A percentile compares a stretch with the other conserved stretches of the same genome.
Conservation (phyloP, 2,329 filamentous ascomycete species). For the Ramularia endophylla region DNA sequence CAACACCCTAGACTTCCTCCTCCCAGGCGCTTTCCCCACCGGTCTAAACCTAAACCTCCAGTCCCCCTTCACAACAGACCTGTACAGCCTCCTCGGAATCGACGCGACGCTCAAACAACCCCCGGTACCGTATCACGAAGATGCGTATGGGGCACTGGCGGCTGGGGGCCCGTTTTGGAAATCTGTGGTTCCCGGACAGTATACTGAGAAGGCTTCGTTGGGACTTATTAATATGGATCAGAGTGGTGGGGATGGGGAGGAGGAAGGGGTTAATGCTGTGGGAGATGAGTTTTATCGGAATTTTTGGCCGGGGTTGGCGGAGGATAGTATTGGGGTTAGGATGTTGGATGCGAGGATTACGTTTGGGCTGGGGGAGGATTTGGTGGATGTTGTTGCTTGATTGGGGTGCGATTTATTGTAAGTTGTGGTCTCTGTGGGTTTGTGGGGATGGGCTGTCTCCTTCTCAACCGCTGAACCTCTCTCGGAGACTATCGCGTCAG, state of each 20-base stretch:
- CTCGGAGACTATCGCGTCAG: too few relatives aligned
- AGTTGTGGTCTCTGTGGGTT: too few relatives aligned
- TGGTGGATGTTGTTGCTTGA: not conserved
- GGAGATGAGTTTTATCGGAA: conserved; percentile 1
- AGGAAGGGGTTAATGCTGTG: not conserved
- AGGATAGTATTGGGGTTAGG: not conserved
- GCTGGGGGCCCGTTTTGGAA: conserved; percentile 1
- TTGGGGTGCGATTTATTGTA: too few relatives aligned
- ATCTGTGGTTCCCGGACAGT: conserved; percentile 1
- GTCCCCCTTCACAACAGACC: not conserved
- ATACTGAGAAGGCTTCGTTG: not conserved
- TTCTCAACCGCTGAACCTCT: too few relatives aligned
- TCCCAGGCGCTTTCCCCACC: not conserved
- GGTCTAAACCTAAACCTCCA: conserved; percentile 7
- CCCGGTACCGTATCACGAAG: conserved; percentile 2
- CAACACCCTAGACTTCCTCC: conserved; percentile 8
- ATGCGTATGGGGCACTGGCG: conserved; percentile 4
- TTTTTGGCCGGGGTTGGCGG: conserved; percentile 1
- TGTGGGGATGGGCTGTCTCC: too few relatives aligned
- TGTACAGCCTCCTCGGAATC: conserved; percentile 4
- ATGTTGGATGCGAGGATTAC: not conserved
- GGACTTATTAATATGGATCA: conserved; percentile 2
- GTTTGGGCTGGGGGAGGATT: not conserved
- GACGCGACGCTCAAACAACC: conserved; percentile 7
- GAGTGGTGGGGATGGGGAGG: not conserved